Evolutionary conservation across 176 grass and related monocot species (phyloP).

Genomic region (Oryza glumipatula): DNA sequence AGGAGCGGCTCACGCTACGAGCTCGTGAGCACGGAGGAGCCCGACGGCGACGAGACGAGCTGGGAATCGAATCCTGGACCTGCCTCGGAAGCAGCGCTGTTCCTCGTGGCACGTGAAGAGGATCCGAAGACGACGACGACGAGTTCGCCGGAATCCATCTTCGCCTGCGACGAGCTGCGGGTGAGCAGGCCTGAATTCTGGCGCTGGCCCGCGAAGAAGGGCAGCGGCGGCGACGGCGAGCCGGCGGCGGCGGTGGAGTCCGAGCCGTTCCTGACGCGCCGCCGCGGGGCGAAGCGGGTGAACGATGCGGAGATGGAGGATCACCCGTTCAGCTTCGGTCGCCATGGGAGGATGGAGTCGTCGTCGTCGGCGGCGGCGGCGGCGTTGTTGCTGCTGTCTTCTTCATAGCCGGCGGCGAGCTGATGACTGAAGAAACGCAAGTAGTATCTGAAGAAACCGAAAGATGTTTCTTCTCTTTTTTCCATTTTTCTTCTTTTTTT

Average conservation of each 20-base stretch:
- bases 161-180: neutral
- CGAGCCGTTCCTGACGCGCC: constrained; percentile 22
- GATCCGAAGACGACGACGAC: neutral
- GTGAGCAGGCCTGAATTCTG: neutral
- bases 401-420: constrained; percentile 22
- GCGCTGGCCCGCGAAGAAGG: neutral
- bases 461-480: neutral
- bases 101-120: neutral
- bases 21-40: constrained; percentile 8
- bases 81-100: neutral
- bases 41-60: neutral
- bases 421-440: neutral
- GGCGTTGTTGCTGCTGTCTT: constrained; percentile 6
- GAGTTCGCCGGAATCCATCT: no score
- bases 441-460: neutral
- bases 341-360: neutral
- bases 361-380: neutral
- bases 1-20: constrained; percentile 41
- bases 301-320: neutral
- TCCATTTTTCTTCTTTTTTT: neutral
- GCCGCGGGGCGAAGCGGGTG: constrained; percentile 1
- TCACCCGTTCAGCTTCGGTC: constrained; percentile 36
- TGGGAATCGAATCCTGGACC: neutral
- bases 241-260: neutral
- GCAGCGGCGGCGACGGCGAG: neutral